These are phyloP conservation scores for Bruguiera sexangula DNA, from an alignment of 345 rosid species.

Conservation along the genomic window DNA sequence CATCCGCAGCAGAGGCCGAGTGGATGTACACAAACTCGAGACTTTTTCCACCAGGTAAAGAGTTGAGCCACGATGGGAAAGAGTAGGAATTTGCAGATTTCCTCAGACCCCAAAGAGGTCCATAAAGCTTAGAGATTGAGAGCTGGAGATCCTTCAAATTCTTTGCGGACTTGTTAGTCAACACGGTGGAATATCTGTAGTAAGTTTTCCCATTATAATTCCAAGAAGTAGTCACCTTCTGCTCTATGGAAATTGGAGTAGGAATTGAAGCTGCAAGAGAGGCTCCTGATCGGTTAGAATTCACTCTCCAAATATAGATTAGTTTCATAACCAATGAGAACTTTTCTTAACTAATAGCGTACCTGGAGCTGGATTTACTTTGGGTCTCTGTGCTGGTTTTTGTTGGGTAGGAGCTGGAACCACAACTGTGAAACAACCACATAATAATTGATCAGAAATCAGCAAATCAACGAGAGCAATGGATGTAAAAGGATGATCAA, in stretches of 20 bases:
- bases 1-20: slow-evolving; percentile 57
- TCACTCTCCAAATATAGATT: no score
- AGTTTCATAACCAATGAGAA: no score
- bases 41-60: slow-evolving; percentile 65
- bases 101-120: slow-evolving; percentile 88
- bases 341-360: background rate
- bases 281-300: slow-evolving; percentile 3
- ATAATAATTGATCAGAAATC: background rate
- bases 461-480: background rate
- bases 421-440: slow-evolving; percentile 32
- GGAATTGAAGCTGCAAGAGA: slow-evolving; percentile 48
- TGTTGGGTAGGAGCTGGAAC: slow-evolving; percentile 51
- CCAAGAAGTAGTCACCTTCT: slow-evolving; percentile 82
- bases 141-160: slow-evolving; percentile 60
- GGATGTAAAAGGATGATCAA: no score
- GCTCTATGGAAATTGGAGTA: slow-evolving; percentile 59
- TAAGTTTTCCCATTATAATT: slow-evolving; percentile 60
- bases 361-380: slow-evolving; percentile 65
- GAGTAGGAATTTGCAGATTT: slow-evolving; percentile 52
- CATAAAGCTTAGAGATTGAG: slow-evolving; percentile 73
- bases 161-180: slow-evolving; percentile 73
- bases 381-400: slow-evolving; percentile 43
- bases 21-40: slow-evolving; percentile 92
- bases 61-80: slow-evolving; percentile 74
- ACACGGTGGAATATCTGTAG: slow-evolving; percentile 72